These are phyloP conservation scores for Chytridium lagenaria DNA, from an alignment of 371 early-diverging fungal genomes.

Conservation along the genomic window DNA sequence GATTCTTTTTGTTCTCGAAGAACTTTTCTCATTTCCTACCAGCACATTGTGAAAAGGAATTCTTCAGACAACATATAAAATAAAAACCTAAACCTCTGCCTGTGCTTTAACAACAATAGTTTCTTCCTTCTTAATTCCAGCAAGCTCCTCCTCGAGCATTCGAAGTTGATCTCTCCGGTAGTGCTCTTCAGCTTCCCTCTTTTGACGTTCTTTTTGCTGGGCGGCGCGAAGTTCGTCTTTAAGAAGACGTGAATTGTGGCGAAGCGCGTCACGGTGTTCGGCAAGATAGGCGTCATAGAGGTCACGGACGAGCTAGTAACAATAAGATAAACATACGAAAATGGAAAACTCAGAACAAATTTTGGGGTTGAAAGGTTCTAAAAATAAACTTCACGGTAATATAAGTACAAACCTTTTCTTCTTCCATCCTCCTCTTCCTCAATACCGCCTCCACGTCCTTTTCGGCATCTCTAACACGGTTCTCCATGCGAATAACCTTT, in stretches of 20 bases:
- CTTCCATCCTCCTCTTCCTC: slow-evolving; percentile 26
- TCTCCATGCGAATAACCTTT: slow-evolving; percentile 35
- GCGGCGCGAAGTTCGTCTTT: slow-evolving; percentile 21
- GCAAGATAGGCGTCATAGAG: slow-evolving; percentile 37
- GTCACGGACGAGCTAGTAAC: slow-evolving; percentile 27
- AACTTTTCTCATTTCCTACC: slow-evolving; percentile 42
- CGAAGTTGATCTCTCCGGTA: slow-evolving; percentile 39
- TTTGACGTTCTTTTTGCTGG: slow-evolving; percentile 14
- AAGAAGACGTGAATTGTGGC: slow-evolving; percentile 34
- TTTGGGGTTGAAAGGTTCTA: too few species aligned
- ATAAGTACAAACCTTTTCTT: slow-evolving; percentile 38
- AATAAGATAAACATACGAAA: background rate
- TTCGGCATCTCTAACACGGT: slow-evolving; percentile 22
- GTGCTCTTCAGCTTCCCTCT: slow-evolving; percentile 34
- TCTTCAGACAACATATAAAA: background rate
- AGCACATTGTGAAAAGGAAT: too few species aligned
- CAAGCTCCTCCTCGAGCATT: slow-evolving; percentile 39
- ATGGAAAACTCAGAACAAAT: background rate
- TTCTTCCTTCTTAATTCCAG: slow-evolving; percentile 36
- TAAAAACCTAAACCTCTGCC: slow-evolving; percentile 38
- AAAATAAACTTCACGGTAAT: too few species aligned
- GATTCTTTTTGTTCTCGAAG: slow-evolving; percentile 38
- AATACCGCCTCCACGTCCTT: slow-evolving; percentile 19
- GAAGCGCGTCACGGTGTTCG: slow-evolving; percentile 36
- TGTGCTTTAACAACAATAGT: slow-evolving; percentile 41